Evolutionary conservation across 805 yeast genomes (phyloP), one percentile per base, ranked within the genome.

Genomic region (Pichia californica): DNA sequence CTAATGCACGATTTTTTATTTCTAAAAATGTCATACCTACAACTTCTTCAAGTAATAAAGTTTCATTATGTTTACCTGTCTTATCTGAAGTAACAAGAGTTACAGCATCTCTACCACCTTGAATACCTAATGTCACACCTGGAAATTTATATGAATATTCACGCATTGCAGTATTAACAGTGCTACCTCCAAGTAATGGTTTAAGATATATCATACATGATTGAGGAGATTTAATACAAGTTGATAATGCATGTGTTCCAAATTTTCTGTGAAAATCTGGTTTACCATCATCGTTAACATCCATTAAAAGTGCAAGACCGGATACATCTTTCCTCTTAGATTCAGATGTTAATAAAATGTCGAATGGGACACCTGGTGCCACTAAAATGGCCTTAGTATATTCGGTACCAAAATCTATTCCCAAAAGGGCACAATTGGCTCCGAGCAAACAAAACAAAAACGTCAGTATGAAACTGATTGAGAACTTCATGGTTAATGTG

Each of bases 281-380:
- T n/a, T 18, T 74, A 11, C 25, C 19, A 7, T 41, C 47, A 3
- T 40, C 25, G 7, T 27, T 40, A 11, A 40, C 35, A 20, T 35
- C 36, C 30, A 43, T 32, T 10, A 38, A 26, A 47, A 89, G 69
- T 1, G 85, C 81, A 11, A 93, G 53, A 1, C 94, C 96, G 4
- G 89, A 74, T 5, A 81, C 69, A 55, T 91, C 98, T 60, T 93
- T 93, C 45, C 99, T 73, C 63, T 88, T 87, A 3, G 96, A 83
- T 55, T 93, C 98, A 21, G 87, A 82, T 4, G 97, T 87, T 48
- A 93, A 68, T 13, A 93, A 82, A 32, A 93, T 74, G 56, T 93
- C 98, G 58, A 89, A 81, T 14, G 88, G 83, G 18, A 88, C 79
- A 11, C 88, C 87, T 0, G 97, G 97, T 0, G 96, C 96, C 32